Evolutionary conservation across 441 rosid species (phyloP).

Genomic region (Codiaeum variegatum): DNA sequence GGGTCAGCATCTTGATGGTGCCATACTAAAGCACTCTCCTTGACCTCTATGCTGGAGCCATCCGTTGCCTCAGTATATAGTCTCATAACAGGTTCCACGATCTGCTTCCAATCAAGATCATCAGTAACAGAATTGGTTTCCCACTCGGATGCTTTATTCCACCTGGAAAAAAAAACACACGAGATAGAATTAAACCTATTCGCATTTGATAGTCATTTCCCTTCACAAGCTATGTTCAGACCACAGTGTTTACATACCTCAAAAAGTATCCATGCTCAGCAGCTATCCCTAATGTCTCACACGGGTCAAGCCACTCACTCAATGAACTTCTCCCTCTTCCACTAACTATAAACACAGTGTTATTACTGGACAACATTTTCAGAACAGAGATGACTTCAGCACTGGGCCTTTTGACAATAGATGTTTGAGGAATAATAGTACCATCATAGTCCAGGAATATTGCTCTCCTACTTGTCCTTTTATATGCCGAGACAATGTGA

Average conservation of each 20-base stretch:
- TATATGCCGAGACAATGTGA: conserved; percentile 57
- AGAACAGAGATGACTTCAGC: conserved; percentile 58
- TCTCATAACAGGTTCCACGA: conserved; percentile 78
- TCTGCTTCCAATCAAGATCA: conserved; percentile 77
- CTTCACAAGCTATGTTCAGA: neutral
- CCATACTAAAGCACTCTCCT: conserved; percentile 89
- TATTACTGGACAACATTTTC: conserved; percentile 49
- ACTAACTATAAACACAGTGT: conserved; percentile 76
- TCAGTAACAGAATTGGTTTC: conserved; percentile 42
- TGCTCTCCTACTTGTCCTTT: conserved; percentile 60
- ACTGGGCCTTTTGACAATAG: conserved; percentile 59
- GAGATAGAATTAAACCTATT: neutral
- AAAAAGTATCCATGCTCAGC: conserved; percentile 87
- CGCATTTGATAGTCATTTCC: neutral
- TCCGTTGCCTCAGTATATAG: conserved; percentile 75
- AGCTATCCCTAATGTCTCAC: conserved; percentile 78
- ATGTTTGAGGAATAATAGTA: conserved; percentile 63
- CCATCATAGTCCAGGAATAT: conserved; percentile 88
- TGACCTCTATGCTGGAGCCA: conserved; percentile 72
- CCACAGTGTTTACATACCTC: conserved; percentile 35
- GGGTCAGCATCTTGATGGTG: conserved; percentile 94
- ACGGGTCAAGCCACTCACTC: conserved; percentile 75
- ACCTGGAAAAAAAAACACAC: conserved; percentile 38
- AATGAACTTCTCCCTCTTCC: conserved; percentile 69
- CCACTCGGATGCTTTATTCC: conserved; percentile 62